Base-by-base conservation (phyloP, 768 basidiomycete genomes). In the Suillus ampliporus region DNA sequence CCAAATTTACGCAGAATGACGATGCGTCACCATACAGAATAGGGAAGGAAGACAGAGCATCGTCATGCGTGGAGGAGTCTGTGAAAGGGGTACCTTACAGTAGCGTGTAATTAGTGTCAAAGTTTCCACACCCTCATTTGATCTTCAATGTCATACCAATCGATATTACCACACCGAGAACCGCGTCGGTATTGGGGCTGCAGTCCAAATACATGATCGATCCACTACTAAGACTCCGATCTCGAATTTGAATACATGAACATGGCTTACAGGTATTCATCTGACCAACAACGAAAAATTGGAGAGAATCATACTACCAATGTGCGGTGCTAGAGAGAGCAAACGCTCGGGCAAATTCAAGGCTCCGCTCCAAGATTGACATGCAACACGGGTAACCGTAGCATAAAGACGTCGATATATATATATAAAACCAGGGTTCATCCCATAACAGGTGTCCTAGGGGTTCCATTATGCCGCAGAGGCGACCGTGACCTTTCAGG, bases 401-500 rank as follows among this genome's bases (percentile, higher is more conserved):
- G 9, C 15, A 23, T 19, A 31, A 53, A 23, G 21, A 23, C 14
- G 35, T 37, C 14, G 14, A 14, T 15, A 37, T 53, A 53, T 35
- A 10, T 31, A 31, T 31, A 31, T 31, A 35, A 21, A 21, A 15
- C 4, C 31, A n/a, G 2, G n/a, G 4, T 37, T 37, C 21, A 53
- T 53, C 52, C 35, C 37, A 54, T 38, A 23, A 54, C 53, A 54
- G 53, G 53, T 2, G 53, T 54, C 53, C 35, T 38, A 1, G 53
- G 53, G 5, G 53, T 37, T 31, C 50, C 50, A 51, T 51, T 31
- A 9, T 38, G 53, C 23, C 53, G 53, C 35, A 54, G 10, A 23
- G 53, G 53, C 23, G 53, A 54, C 21, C 53, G 53, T 11, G 53
- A 54, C 53, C 53, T 54, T 38, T 54, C 53, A 38, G 53, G 35